Conservation (phyloP, 345 rosid genomes). For the Eucalyptus urophylla region DNA sequence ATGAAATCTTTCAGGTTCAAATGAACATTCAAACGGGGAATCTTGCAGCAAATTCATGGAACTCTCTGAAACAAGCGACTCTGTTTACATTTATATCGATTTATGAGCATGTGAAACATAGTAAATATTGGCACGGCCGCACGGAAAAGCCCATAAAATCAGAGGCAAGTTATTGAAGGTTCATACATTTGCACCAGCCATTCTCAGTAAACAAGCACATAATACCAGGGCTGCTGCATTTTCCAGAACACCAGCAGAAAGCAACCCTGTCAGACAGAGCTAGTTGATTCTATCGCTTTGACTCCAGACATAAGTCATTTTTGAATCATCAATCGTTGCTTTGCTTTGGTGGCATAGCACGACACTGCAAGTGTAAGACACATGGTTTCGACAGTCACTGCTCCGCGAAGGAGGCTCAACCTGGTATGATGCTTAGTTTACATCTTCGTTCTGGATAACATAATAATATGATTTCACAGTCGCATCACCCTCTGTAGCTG, state of each 20-base stretch:
- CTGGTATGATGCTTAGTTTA: neutral
- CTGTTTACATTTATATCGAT: neutral
- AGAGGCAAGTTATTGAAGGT: neutral
- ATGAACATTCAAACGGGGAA: no score
- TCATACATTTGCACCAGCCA: neutral
- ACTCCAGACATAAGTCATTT: neutral
- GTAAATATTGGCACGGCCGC: neutral
- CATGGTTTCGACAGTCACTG: neutral
- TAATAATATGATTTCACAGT: neutral
- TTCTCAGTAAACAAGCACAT: neutral
- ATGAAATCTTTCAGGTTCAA: no score
- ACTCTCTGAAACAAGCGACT: neutral
- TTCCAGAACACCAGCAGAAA: neutral
- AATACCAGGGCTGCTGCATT: neutral
- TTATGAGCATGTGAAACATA: neutral
- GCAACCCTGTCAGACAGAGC: neutral
- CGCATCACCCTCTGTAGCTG: slow-evolving; percentile 45
- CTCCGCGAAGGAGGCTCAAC: neutral
- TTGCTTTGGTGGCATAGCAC: neutral
- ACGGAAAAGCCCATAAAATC: neutral
- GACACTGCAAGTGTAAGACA: neutral
- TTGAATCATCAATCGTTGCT: neutral
- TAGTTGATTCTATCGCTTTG: neutral
- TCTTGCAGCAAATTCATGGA: no score
- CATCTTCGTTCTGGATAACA: neutral